A percentile compares a stretch with the other conserved stretches of the same genome.
Conservation (phyloP, 768 basidiomycete genomes). For the Candolleomyces aberdarensis region DNA sequence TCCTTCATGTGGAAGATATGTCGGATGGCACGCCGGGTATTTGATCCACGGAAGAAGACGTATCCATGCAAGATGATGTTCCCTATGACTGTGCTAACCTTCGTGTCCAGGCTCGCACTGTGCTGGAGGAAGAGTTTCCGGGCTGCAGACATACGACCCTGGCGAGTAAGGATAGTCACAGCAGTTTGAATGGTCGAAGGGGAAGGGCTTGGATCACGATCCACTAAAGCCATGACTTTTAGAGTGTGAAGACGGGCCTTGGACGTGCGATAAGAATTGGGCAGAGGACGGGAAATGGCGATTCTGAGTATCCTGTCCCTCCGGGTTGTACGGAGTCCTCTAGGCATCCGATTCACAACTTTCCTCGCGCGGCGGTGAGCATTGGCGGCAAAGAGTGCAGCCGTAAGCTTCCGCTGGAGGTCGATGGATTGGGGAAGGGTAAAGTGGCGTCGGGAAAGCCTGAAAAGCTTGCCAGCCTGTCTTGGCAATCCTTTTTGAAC, state of each 20-base stretch:
- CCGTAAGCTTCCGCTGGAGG: slow-evolving; percentile 30
- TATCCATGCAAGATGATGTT: slow-evolving; percentile 56
- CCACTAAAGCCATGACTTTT: background rate
- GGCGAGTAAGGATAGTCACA: slow-evolving; percentile 36
- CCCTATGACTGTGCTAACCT: slow-evolving; percentile 42
- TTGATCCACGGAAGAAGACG: slow-evolving; percentile 25
- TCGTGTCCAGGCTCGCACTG: slow-evolving; percentile 23
- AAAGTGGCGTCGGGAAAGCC: slow-evolving; percentile 15
- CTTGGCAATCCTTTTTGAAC: slow-evolving; percentile 37
- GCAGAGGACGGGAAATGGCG: background rate
- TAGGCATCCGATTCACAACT: background rate
- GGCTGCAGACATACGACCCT: slow-evolving; percentile 41
- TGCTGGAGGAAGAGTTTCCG: slow-evolving; percentile 35
- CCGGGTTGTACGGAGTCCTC: background rate
- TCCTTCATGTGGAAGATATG: slow-evolving; percentile 38
- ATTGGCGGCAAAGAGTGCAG: slow-evolving; percentile 27
- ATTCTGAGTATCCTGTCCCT: background rate
- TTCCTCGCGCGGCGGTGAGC: background rate
- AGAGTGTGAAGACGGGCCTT: background rate
- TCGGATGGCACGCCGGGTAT: slow-evolving; percentile 45
- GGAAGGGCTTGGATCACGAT: slow-evolving; percentile 8
- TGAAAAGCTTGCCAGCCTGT: slow-evolving; percentile 30
- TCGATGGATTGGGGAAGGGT: slow-evolving; percentile 18
- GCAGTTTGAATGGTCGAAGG: slow-evolving; percentile 28
- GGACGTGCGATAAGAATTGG: slow-evolving; percentile 13